These are phyloP conservation scores for Lotmaria passim DNA, from an alignment of 208 protist species.

Conservation along the genomic window DNA sequence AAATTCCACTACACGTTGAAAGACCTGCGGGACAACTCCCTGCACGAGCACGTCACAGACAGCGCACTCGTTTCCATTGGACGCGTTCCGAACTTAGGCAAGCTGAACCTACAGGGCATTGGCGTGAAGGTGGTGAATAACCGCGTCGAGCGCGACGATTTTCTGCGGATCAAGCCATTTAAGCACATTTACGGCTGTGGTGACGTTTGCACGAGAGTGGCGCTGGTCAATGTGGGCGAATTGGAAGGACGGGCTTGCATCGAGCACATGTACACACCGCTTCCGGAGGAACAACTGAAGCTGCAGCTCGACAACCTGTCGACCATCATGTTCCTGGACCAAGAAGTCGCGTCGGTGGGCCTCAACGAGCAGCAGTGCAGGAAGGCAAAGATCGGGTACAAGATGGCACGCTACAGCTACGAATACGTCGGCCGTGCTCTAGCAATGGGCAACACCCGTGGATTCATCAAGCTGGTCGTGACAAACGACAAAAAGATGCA, in stretches of 20 bases:
- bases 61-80: constrained; percentile 90
- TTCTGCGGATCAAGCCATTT: constrained; percentile 65
- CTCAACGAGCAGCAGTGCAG: constrained; percentile 89
- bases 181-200: constrained; percentile 91
- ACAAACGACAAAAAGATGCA: constrained; percentile 90
- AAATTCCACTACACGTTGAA: constrained; percentile 82
- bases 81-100: constrained; percentile 66
- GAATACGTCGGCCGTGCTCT: constrained; percentile 84
- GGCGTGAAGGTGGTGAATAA: constrained; percentile 53
- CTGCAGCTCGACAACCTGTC: constrained; percentile 86
- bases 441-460: constrained; percentile 87
- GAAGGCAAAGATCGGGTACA: constrained; percentile 79
- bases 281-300: constrained; percentile 71
- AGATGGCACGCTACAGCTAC: constrained; percentile 90
- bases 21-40: constrained; percentile 50
- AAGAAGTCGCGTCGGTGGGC: constrained; percentile 87
- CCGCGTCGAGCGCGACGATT: constrained; percentile 57
- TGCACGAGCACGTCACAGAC: constrained; percentile 67
- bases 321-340: constrained; percentile 94
- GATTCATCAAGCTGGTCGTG: constrained; percentile 93
- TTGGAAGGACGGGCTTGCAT: constrained; percentile 78
- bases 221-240: constrained; percentile 89
- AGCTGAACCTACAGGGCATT: constrained; percentile 65
- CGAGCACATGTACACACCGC: constrained; percentile 84
- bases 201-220: constrained; percentile 75